phyloP scores from a whole-genome alignment of 768 basidiomycete genomes.

The Termitomyces heimii region DNA sequence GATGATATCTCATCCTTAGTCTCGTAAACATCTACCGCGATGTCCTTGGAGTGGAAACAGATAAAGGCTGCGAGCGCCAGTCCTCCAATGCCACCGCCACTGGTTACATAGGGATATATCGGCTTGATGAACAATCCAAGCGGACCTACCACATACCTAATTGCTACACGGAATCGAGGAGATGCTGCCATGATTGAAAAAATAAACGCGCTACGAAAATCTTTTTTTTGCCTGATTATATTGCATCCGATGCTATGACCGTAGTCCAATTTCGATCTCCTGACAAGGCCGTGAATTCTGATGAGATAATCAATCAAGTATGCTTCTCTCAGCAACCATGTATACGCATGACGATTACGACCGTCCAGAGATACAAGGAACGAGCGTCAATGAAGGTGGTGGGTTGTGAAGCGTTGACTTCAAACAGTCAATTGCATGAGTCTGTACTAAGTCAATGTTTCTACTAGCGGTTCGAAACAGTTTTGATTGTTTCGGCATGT shows the following conservation, averaged over 20 bases:
- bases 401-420: no score
- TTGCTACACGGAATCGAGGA: conserved; percentile 9
- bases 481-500: no score
- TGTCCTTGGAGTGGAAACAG: conserved; percentile 20
- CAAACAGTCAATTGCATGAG: no score
- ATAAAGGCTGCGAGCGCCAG: conserved; percentile 32
- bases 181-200: not conserved
- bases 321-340: no score
- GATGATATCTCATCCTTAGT: conserved; percentile 31
- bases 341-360: not conserved
- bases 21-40: conserved; percentile 35
- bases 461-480: no score
- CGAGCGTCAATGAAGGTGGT: no score
- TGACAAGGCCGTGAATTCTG: not conserved
- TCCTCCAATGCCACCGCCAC: conserved; percentile 29
- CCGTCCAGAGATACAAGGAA: not conserved
- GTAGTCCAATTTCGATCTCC: no score
- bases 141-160: conserved; percentile 1
- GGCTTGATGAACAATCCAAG: not conserved
- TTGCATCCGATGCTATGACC: not conserved
- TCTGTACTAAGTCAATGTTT: no score
- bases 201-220: no score
- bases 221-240: not conserved
- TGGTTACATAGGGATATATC: not conserved
- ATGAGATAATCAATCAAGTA: not conserved